A percentile compares a stretch with the other conserved stretches of the same genome.
phyloP scores from a whole-genome alignment of 768 basidiomycete species.

The Hypholoma fasciculare region DNA sequence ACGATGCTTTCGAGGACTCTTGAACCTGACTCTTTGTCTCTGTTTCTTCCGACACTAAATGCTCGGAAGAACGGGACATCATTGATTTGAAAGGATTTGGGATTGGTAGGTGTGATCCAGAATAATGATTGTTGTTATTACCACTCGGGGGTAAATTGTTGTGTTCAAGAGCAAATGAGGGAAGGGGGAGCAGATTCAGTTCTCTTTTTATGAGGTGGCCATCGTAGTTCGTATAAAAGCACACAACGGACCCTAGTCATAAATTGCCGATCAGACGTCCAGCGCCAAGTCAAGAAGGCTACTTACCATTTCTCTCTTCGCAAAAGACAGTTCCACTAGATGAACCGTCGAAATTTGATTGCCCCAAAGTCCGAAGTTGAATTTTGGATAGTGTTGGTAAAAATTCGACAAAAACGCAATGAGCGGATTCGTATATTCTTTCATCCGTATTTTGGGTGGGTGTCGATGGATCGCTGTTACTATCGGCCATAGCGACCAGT shows the following conservation, averaged over 20 bases:
- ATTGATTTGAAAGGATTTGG: constrained; percentile 66
- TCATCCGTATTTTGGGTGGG: constrained; percentile 31
- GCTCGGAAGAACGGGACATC: constrained; percentile 49
- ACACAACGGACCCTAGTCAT: constrained; percentile 26
- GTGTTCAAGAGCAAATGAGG: constrained; percentile 6
- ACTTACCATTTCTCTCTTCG: constrained; percentile 48
- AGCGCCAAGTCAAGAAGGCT: background rate
- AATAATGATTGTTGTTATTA: constrained; percentile 21
- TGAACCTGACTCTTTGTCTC: background rate
- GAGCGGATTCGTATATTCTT: constrained; percentile 36
- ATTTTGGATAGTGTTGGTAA: constrained; percentile 29
- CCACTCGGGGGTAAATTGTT: constrained; percentile 26
- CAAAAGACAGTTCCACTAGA: constrained; percentile 45
- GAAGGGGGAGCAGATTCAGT: constrained; percentile 32
- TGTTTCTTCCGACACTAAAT: constrained; percentile 25
- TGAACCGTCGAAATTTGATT: constrained; percentile 55
- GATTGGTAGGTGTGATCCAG: constrained; percentile 34
- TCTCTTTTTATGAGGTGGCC: constrained; percentile 46
- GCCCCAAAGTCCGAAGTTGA: constrained; percentile 46
- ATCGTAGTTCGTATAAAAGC: constrained; percentile 40
- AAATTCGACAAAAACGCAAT: constrained; percentile 40
- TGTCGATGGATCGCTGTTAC: constrained; percentile 34
- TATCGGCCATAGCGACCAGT: constrained; percentile 47
- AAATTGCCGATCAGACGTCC: background rate
- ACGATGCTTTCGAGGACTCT: constrained; percentile 11